Conservation (phyloP, 108 stramenopile species). For the Skeletonema grethae region DNA sequence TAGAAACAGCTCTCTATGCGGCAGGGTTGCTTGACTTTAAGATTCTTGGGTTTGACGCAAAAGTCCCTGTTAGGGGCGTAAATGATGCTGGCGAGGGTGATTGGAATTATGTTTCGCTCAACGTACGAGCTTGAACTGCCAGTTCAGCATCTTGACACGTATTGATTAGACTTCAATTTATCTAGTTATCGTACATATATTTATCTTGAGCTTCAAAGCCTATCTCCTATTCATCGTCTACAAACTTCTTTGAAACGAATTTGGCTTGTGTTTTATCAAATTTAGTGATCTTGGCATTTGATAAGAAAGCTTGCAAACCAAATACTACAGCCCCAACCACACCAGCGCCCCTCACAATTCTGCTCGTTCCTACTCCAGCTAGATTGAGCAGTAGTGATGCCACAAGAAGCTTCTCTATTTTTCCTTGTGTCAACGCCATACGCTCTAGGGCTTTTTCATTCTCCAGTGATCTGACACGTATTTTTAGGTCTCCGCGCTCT, state of each 20-base stretch:
- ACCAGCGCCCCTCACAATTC: constrained; percentile 53
- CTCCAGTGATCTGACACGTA: constrained; percentile 91
- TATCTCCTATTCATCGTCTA: constrained; percentile 49
- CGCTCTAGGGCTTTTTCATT: constrained; percentile 91
- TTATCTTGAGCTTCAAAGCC: background rate
- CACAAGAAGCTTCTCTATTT: constrained; percentile 77
- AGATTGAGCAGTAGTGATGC: constrained; percentile 76
- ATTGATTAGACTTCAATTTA: background rate
- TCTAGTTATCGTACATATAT: background rate
- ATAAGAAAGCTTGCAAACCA: constrained; percentile 68
- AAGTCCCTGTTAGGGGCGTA: background rate
- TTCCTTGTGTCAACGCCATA: constrained; percentile 77
- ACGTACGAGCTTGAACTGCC: background rate
- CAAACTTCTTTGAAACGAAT: constrained; percentile 69
- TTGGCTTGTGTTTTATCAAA: constrained; percentile 91
- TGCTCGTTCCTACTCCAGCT: constrained; percentile 60
- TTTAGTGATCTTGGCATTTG: constrained; percentile 78
- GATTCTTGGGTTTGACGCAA: background rate
- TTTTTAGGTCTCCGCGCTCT: constrained; percentile 88
- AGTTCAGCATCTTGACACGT: background rate
- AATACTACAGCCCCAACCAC: constrained; percentile 69
- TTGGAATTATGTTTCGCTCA: background rate
- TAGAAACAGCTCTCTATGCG: constrained; percentile 55
- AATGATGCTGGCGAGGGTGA: background rate
- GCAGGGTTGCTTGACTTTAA: constrained; percentile 45